These are phyloP conservation scores for Dendrothele bispora DNA, from an alignment of 768 basidiomycete genomes.

Conservation along the genomic window DNA sequence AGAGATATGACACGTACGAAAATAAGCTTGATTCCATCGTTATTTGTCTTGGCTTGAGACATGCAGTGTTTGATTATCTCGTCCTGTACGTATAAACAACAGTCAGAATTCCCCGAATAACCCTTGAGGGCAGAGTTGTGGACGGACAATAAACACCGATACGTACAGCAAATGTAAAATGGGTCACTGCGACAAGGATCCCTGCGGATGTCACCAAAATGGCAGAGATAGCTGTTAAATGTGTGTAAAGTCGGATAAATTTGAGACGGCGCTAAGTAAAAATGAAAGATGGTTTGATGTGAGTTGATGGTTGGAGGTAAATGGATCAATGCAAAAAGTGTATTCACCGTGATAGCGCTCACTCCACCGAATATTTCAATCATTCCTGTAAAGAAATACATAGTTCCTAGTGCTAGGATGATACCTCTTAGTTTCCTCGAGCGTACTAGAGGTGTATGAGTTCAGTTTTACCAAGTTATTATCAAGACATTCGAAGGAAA, in stretches of 20 bases:
- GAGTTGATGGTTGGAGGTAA: slow-evolving; percentile 20
- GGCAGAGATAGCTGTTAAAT: slow-evolving; percentile 32
- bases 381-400: slow-evolving; percentile 1
- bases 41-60: background rate
- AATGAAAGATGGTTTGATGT: background rate
- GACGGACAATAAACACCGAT: background rate
- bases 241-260: slow-evolving; percentile 19
- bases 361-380: slow-evolving; percentile 4
- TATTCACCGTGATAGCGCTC: slow-evolving; percentile 26
- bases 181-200: slow-evolving; percentile 34
- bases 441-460: background rate
- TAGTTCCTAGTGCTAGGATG: background rate
- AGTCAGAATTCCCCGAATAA: slow-evolving; percentile 23
- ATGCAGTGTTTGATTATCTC: slow-evolving; percentile 7
- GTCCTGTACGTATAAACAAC: slow-evolving; percentile 1
- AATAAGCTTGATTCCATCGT: slow-evolving; percentile 3
- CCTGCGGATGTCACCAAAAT: slow-evolving; percentile 35
- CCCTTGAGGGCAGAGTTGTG: slow-evolving; percentile 21
- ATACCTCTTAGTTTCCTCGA: slow-evolving; percentile 6
- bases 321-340: slow-evolving; percentile 34
- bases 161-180: slow-evolving; percentile 39
- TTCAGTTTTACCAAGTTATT: background rate
- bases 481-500: no score
- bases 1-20: background rate
- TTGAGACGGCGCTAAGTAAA: slow-evolving; percentile 20